phyloP scores from a whole-genome alignment of 2,329 filamentous ascomycete genomes.

The Atkinsonella texensis region DNA sequence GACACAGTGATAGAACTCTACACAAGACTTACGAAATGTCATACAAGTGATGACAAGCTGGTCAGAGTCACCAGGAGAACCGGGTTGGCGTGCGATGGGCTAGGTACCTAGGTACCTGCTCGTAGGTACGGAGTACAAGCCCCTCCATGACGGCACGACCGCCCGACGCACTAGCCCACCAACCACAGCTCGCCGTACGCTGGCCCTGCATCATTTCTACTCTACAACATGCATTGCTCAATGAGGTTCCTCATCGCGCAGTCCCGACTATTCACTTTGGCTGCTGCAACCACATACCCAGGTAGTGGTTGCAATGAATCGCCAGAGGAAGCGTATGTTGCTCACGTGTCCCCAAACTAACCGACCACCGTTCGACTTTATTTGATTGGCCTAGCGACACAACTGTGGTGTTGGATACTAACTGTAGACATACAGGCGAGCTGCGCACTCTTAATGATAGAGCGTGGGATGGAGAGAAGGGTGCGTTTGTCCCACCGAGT shows the following conservation, averaged over 20 bases:
- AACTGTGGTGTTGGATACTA: conserved; percentile 4
- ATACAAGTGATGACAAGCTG: too few relatives aligned
- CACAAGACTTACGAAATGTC: too few relatives aligned
- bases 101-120: background rate
- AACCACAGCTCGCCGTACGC: background rate
- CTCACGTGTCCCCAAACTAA: background rate
- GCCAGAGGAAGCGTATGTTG: conserved; percentile 6
- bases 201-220: background rate
- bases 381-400: background rate
- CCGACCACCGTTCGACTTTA: background rate
- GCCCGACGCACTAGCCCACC: background rate
- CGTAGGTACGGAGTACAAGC: background rate
- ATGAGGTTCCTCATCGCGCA: conserved; percentile 2
- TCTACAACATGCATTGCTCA: conserved; percentile 7
- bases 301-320: conserved; percentile 6
- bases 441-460: conserved; percentile 77
- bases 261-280: background rate
- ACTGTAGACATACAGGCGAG: conserved; percentile 51
- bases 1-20: too few relatives aligned
- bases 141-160: background rate
- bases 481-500: conserved; percentile 33
- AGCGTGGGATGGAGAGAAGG: conserved; percentile 81
- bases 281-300: background rate
- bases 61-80: too few relatives aligned
- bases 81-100: too few relatives aligned